Base-by-base conservation (phyloP, 257 asterid species). In the Agastache rugosa region DNA sequence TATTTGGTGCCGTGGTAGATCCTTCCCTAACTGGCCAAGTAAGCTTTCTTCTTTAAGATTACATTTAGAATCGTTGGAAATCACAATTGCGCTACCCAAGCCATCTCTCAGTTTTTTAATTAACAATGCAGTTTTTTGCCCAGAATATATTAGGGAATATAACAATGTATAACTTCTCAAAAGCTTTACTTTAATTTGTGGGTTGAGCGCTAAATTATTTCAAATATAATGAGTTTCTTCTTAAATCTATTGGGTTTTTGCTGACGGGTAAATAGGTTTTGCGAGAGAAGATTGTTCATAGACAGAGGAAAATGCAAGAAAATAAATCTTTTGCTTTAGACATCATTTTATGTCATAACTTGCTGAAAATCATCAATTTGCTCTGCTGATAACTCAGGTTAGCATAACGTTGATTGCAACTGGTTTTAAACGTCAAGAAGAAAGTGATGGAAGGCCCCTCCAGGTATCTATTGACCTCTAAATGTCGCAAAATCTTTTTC, bases 401-500 rank as follows among this genome's bases (percentile, higher is more conserved):
- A 90, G 97, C 85, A 91, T 93, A 77, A 93, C 98, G 15, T 67
- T 93, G 77, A 93, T 93, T 23, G 97, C 98, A 73, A 93, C 98
- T 54, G 98, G 98, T 58, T 93, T 93, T 71, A 91, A 93, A 85
- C 92, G 98, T 23, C 98, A 87, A 87, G 93, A 93, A 83, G 97
- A 92, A 90, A 86, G 89, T 63, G 98, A 91, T 8, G 86, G 85
- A 55, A 84, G 88, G 72, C 71, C 88, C 16, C 74, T 78, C 74
- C 97, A 89, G 98, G 98, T 91, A 85, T 67, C 75, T 42, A 63
- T 68, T 41, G 50, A n/a, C 60, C 74, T 51, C 42, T 41, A 11
- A 35, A 39, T 15, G n/a, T 55, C 63, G 34, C 9, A 2, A 53
- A 42, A 50, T 2, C 55, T 19, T 41, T 17, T 41, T 39, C 14